phyloP scores from a whole-genome alignment of 768 basidiomycete species.

The Tremella mesenterica region DNA sequence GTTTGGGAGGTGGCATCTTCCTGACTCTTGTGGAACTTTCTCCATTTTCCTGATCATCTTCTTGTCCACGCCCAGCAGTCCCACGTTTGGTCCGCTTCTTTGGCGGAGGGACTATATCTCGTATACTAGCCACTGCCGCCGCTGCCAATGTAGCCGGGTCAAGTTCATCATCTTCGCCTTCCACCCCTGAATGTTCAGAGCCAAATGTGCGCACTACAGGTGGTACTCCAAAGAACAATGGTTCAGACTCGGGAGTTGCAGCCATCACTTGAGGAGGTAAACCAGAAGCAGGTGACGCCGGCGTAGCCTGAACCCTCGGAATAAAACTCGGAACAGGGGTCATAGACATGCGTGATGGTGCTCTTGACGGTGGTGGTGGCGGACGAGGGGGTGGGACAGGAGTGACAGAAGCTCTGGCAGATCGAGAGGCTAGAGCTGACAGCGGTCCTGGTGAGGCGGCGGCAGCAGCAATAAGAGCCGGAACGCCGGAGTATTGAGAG shows the following conservation, averaged over 20 bases:
- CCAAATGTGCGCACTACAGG: not conserved
- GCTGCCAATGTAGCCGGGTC: not conserved
- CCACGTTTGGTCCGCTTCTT: not conserved
- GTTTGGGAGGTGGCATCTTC: no score
- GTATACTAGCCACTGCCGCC: not conserved
- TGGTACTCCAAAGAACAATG: not conserved
- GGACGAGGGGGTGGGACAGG: not conserved
- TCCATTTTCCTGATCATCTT: no score
- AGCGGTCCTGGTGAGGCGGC: not conserved
- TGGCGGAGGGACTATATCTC: not conserved
- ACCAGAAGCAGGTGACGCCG: not conserved
- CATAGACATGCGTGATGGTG: not conserved
- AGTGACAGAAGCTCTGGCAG: not conserved
- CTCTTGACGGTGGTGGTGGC: not conserved
- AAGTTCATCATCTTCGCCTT: not conserved
- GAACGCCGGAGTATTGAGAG: not conserved
- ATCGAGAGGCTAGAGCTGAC: not conserved
- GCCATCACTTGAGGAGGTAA: not conserved
- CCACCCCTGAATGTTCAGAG: slow-evolving; percentile 4
- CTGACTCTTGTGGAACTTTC: no score
- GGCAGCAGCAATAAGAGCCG: slow-evolving; percentile 1
- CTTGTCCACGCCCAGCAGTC: no score
- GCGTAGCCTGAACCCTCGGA: not conserved
- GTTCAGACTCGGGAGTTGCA: not conserved
- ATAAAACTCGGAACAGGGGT: not conserved